Percentiles rank a stretch among this genome's conserved stretches.
phyloP scores from a whole-genome alignment of 1,139 yeast genomes.

The Pichia sp. region DNA sequence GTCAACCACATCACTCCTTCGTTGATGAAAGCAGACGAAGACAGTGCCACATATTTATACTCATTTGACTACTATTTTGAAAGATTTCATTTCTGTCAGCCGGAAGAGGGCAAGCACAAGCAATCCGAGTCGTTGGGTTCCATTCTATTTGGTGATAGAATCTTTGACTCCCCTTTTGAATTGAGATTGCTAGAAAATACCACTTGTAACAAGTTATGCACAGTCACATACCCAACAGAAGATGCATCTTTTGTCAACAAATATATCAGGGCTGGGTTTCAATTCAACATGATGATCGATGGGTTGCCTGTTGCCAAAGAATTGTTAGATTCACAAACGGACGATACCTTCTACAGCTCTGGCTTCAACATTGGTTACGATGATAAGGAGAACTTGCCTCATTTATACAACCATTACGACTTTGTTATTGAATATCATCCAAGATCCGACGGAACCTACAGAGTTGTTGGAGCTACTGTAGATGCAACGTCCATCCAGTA shows the following conservation, averaged over 20 bases:
- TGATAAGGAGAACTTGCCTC: conserved; percentile 43
- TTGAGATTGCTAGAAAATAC: conserved; percentile 71
- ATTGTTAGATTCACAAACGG: conserved; percentile 53
- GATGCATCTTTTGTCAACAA: conserved; percentile 74
- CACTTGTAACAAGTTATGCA: conserved; percentile 63
- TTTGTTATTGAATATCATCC: conserved; percentile 77
- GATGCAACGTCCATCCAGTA: conserved; percentile 58
- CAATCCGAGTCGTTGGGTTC: conserved; percentile 92
- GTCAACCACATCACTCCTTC: conserved; percentile 92
- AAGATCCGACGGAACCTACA: conserved; percentile 59
- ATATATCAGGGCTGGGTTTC: conserved; percentile 75
- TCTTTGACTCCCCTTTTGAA: conserved; percentile 85
- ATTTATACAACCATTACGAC: conserved; percentile 75
- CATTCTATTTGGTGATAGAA: conserved; percentile 90
- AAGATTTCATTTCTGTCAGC: conserved; percentile 78
- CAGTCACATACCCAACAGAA: conserved; percentile 49
- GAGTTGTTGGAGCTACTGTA: conserved; percentile 90
- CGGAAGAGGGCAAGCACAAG: conserved; percentile 60
- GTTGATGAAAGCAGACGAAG: conserved; percentile 41
- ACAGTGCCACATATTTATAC: conserved; percentile 54
- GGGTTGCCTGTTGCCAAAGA: conserved; percentile 86
- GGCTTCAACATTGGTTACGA: conserved; percentile 77
- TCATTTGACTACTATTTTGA: conserved; percentile 85
- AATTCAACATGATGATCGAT: conserved; percentile 89
- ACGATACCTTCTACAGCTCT: conserved; percentile 61